These are phyloP conservation scores for Sugiyamaella pinicola DNA, from an alignment of 1,139 yeast genomes.

Conservation along the genomic window DNA sequence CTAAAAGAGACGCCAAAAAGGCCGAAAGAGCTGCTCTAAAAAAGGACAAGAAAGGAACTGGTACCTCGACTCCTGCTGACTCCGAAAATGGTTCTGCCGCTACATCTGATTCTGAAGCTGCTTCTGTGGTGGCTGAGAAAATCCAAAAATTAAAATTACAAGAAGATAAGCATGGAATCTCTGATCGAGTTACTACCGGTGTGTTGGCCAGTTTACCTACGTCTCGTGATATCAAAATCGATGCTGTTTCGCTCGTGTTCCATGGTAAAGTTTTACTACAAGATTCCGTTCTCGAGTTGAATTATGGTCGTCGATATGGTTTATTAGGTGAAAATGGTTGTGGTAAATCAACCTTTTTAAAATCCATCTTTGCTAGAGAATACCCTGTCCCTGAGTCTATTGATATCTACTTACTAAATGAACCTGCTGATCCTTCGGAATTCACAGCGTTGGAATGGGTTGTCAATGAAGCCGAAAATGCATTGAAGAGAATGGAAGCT, in stretches of 20 bases:
- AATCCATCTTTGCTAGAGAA: constrained; percentile 93
- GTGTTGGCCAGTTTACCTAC: constrained; percentile 86
- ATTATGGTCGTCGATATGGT: constrained; percentile 91
- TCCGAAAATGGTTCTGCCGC: constrained; percentile 34
- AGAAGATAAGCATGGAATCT: constrained; percentile 88
- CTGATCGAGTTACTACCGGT: constrained; percentile 98
- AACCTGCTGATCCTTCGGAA: constrained; percentile 96
- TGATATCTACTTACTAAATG: constrained; percentile 90
- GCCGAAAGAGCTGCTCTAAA: constrained; percentile 70
- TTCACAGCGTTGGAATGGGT: constrained; percentile 93
- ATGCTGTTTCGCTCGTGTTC: constrained; percentile 87
- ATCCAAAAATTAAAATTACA: constrained; percentile 87
- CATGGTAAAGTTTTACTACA: constrained; percentile 97
- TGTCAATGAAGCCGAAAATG: constrained; percentile 92
- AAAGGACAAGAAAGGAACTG: constrained; percentile 57
- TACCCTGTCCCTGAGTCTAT: constrained; percentile 91
- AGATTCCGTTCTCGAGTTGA: constrained; percentile 88
- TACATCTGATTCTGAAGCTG: constrained; percentile 46
- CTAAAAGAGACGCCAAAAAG: constrained; percentile 70
- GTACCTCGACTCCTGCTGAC: constrained; percentile 45
- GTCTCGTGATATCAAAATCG: constrained; percentile 90
- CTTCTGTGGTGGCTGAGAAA: constrained; percentile 52
- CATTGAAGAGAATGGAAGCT: constrained; percentile 87
- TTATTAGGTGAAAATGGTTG: constrained; percentile 98
- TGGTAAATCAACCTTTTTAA: constrained; percentile 94